A percentile compares a stretch with the other conserved stretches of the same genome.
Conservation (phyloP, 2,329 filamentous ascomycete genomes). For the Penicillium digitatum region DNA sequence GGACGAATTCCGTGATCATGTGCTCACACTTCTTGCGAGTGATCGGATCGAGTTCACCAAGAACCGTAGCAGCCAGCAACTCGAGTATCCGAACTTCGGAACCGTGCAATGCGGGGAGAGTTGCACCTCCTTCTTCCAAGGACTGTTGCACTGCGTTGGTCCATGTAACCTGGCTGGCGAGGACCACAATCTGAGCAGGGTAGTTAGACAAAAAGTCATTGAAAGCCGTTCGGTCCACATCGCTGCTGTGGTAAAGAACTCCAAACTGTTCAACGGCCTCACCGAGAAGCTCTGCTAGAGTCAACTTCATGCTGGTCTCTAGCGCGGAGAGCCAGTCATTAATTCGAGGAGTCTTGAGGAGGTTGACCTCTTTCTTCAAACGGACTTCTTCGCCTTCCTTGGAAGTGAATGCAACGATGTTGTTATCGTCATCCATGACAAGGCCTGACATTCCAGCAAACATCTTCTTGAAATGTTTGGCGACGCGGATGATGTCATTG, state of each 20-base stretch:
- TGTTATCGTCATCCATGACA: conserved; percentile 81
- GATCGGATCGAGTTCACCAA: conserved; percentile 82
- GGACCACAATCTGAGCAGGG: conserved; percentile 90
- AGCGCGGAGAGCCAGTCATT: conserved; percentile 98
- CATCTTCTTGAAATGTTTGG: conserved; percentile 99
- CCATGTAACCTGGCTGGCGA: conserved; percentile 92
- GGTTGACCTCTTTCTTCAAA: conserved; percentile 84
- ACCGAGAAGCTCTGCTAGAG: conserved; percentile 81
- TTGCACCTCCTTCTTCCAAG: conserved; percentile 66
- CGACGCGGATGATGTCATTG: conserved; percentile 91
- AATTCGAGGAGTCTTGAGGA: conserved; percentile 91
- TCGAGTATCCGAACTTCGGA: conserved; percentile 80
- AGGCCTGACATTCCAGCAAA: conserved; percentile 93
- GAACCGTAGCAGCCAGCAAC: conserved; percentile 79
- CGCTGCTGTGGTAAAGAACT: conserved; percentile 67
- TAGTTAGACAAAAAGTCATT: conserved; percentile 77
- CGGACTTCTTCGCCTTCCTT: conserved; percentile 89
- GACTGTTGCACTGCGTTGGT: conserved; percentile 79
- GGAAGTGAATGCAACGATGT: conserved; percentile 88
- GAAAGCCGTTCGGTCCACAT: conserved; percentile 67
- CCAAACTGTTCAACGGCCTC: conserved; percentile 82
- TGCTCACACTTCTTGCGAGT: conserved; percentile 96
- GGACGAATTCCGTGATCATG: conserved; percentile 96
- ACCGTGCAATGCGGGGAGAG: conserved; percentile 68
- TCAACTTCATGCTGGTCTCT: conserved; percentile 89